Conservation (phyloP, 306 rosid genomes). For the Quercus alba region DNA sequence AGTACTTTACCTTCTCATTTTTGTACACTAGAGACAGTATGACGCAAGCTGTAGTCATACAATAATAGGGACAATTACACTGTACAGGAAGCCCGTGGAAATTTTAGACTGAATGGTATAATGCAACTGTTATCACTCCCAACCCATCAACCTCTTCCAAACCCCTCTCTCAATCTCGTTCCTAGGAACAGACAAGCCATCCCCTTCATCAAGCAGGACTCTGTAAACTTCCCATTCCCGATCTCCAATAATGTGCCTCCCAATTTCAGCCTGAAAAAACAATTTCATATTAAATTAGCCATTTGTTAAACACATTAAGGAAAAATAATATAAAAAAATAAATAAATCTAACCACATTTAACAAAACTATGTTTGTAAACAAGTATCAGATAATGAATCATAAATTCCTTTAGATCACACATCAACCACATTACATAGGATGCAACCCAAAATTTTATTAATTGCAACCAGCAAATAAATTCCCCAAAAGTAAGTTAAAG, state of each 20-base stretch:
- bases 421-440: no score
- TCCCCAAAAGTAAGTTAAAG: background rate
- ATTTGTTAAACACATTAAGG: constrained; percentile 1
- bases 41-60: constrained; percentile 17
- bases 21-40: constrained; percentile 34
- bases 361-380: background rate
- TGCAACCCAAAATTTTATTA: background rate
- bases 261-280: constrained; percentile 68
- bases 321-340: background rate
- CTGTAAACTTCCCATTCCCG: constrained; percentile 94
- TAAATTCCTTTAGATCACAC: background rate
- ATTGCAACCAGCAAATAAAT: background rate
- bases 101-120: constrained; percentile 2
- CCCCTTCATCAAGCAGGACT: constrained; percentile 89
- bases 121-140: constrained; percentile 52
- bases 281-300: background rate
- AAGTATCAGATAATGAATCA: background rate
- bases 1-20: constrained; percentile 23
- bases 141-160: constrained; percentile 96
- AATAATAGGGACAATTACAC: constrained; percentile 15
- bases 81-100: constrained; percentile 33
- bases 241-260: constrained; percentile 68
- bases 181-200: constrained; percentile 47
- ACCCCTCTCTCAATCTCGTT: constrained; percentile 66
- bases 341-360: no score